These are phyloP conservation scores for Melanogaster broomeanus DNA, from an alignment of 768 basidiomycete genomes.

Conservation along the genomic window DNA sequence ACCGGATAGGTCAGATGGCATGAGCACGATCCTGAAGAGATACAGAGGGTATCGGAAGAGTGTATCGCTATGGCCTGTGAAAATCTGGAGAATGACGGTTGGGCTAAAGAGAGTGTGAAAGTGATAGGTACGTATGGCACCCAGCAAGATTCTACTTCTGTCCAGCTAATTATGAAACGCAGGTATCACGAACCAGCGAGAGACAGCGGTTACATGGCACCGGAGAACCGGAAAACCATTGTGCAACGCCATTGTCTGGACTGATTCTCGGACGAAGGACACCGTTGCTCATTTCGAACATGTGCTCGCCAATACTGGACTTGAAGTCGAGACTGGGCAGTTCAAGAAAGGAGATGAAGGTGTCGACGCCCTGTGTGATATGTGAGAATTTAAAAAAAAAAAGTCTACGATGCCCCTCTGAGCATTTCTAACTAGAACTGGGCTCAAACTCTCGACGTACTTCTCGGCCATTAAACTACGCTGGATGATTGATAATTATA, in stretches of 20 bases:
- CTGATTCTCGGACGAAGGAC: slow-evolving; percentile 89
- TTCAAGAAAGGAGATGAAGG: slow-evolving; percentile 75
- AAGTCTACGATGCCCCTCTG: not conserved
- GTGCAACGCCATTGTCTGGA: slow-evolving; percentile 93
- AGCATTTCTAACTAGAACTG: slow-evolving; percentile 56
- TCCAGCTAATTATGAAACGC: slow-evolving; percentile 5
- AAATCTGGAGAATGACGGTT: slow-evolving; percentile 73
- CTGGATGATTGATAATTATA: slow-evolving; percentile 93
- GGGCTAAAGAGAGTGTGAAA: slow-evolving; percentile 80
- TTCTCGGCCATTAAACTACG: slow-evolving; percentile 96
- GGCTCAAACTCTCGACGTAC: slow-evolving; percentile 94
- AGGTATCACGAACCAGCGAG: slow-evolving; percentile 97
- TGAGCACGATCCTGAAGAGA: slow-evolving; percentile 87
- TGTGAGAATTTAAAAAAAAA: no score
- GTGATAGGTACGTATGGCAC: slow-evolving; percentile 75
- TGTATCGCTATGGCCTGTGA: slow-evolving; percentile 77
- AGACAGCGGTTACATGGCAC: slow-evolving; percentile 95
- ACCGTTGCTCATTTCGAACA: slow-evolving; percentile 79
- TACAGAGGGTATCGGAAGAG: slow-evolving; percentile 68
- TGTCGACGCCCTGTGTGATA: slow-evolving; percentile 58
- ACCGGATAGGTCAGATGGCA: slow-evolving; percentile 69
- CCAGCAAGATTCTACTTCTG: not conserved
- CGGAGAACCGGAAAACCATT: slow-evolving; percentile 86
- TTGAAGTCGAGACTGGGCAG: slow-evolving; percentile 66
- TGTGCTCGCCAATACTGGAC: slow-evolving; percentile 69